Base-by-base conservation (phyloP, 805 yeast species). In the Schwanniomyces yamadae region DNA sequence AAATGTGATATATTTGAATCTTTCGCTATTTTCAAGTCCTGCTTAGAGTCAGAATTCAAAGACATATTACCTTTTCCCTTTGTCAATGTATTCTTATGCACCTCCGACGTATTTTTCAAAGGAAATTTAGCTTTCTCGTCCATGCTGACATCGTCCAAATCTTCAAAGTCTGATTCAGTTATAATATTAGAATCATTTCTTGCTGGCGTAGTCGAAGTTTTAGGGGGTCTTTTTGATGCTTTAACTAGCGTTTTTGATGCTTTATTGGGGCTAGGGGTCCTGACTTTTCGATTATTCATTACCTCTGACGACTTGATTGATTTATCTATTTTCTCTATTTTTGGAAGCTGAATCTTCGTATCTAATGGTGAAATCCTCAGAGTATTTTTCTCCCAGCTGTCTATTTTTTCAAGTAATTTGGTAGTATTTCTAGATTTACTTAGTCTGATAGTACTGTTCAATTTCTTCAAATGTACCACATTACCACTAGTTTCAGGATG, bases 161-260 rank as follows among this genome's bases (percentile, higher is more conserved):
- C 67, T 26, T 64, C 71, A 39, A 66, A 66, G 39, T 66, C 71
- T 13, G 66, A 58, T 22, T 61, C 70, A 34, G 60, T 57, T 20
- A 63, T 63, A 12, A 54, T 54, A 19, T 44, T 45, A 19, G 42
- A 34, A 13, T 46, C 54, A 19, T 18, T 28, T 4, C 23, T 33
- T 11, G 23, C 35, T 7, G 51, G 50, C 3, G 52, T 43, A 20
- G 26, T 42, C 18, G 28, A 34, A 10, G 46, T 46, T 3, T 48
- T 37, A 8, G 52, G 50, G 4, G 47, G 47, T 21, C 43, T 27
- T 29, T 46, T 41, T 1, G 45, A 28, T 3, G 47, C 12, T 10
- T 27, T 24, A 12, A 19, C 24, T 11, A 23, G 16, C 9, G 6
- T 6, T 10, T 8, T 11, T 23, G 12, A 8, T 16, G 37, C 13